phyloP scores from a whole-genome alignment of 805 yeast genomes.

The Kazachstania kunashirensis region DNA sequence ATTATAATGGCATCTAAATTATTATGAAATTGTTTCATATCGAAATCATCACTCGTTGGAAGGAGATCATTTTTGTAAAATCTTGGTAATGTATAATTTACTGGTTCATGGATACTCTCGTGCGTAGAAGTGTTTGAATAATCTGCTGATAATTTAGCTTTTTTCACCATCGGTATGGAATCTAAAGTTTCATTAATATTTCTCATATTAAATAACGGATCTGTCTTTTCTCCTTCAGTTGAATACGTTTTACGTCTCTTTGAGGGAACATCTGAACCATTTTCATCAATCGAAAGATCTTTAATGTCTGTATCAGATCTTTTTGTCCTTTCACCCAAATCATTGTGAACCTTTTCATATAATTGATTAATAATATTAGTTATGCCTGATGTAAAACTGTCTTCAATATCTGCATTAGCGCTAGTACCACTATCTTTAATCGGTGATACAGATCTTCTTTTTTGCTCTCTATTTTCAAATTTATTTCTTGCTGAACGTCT shows the following conservation, averaged over 20 bases:
- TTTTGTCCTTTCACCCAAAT: too few species aligned
- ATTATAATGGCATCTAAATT: constrained; percentile 6
- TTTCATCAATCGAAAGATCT: background rate
- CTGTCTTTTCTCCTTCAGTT: constrained; percentile 1
- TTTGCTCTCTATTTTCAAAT: constrained; percentile 11
- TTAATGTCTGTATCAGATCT: too few species aligned
- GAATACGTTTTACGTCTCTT: constrained; percentile 1
- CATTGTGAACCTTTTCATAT: background rate
- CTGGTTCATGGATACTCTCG: constrained; percentile 22
- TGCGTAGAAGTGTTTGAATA: background rate
- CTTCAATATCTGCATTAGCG: constrained; percentile 1
- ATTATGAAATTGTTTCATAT: constrained; percentile 9
- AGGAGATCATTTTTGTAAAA: constrained; percentile 17
- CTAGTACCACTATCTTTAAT: too few species aligned
- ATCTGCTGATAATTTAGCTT: constrained; percentile 3
- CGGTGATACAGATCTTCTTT: constrained; percentile 20
- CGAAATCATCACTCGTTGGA: constrained; percentile 6
- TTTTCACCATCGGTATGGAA: constrained; percentile 10
- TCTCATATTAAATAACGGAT: constrained; percentile 19
- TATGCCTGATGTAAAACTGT: constrained; percentile 1
- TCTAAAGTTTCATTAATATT: constrained; percentile 19
- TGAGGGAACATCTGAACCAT: background rate
- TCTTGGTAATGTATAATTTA: constrained; percentile 21
- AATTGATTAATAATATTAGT: constrained; percentile 1
- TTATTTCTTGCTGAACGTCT: constrained; percentile 20